Conservation (phyloP, 2,329 filamentous ascomycete species). For the Cytospora paraplurivora region DNA sequence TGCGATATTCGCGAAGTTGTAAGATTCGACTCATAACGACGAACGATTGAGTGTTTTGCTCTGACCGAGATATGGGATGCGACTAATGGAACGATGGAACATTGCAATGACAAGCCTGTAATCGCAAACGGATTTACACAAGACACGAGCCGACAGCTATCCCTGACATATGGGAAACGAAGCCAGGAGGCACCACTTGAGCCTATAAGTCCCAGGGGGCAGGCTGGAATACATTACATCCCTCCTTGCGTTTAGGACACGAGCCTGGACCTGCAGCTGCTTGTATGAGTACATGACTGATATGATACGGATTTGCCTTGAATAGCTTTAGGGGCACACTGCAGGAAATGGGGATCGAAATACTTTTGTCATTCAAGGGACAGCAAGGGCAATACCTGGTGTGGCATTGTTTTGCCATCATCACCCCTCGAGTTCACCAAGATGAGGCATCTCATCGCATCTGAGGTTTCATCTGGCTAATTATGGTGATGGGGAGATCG, state of each 20-base stretch:
- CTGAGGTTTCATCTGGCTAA: not conserved
- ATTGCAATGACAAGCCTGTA: not conserved
- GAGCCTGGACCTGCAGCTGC: not conserved
- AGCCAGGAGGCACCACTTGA: not conserved
- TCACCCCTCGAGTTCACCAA: not conserved
- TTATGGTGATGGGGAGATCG: not conserved
- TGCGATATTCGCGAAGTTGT: not conserved
- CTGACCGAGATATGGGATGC: not conserved
- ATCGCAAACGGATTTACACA: too few species aligned
- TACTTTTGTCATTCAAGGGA: not conserved
- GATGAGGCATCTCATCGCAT: not conserved
- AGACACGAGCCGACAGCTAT: too few species aligned
- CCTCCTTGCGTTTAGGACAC: not conserved
- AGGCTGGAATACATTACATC: not conserved
- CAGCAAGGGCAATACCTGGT: not conserved
- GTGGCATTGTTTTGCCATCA: not conserved
- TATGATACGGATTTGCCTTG: not conserved
- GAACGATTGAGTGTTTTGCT: not conserved
- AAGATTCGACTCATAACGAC: not conserved
- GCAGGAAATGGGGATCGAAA: not conserved
- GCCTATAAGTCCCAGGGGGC: not conserved
- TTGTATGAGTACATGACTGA: not conserved
- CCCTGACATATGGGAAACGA: not conserved
- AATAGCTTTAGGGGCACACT: not conserved
- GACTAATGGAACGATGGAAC: not conserved